Percentiles rank a stretch among this genome's conserved stretches.
Conservation (phyloP, 345 rosid genomes). For the Barbarea vulgaris region DNA sequence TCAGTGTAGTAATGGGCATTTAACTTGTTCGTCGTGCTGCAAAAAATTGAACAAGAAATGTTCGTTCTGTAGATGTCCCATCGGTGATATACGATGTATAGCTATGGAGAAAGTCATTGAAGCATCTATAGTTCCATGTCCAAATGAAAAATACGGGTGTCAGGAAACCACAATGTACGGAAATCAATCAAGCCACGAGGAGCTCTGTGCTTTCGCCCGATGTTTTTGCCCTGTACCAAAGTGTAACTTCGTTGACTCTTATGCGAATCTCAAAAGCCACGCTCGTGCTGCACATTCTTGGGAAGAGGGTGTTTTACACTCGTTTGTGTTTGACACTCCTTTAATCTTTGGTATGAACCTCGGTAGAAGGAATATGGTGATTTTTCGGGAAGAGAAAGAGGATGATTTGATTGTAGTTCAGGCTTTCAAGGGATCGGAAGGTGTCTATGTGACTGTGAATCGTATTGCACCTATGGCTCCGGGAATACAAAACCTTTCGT, state of each 20-base stretch:
- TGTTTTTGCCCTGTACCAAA: slow-evolving; percentile 50
- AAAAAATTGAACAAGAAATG: slow-evolving; percentile 44
- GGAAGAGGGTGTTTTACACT: not conserved
- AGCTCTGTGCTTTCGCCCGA: slow-evolving; percentile 31
- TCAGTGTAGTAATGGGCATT: slow-evolving; percentile 64
- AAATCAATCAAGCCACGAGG: slow-evolving; percentile 44
- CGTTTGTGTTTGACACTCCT: not conserved
- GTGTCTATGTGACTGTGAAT: slow-evolving; percentile 1
- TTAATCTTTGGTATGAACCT: not conserved
- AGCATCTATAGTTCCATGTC: slow-evolving; percentile 45
- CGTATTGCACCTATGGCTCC: slow-evolving; percentile 17
- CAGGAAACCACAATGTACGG: slow-evolving; percentile 17
- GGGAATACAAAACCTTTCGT: not conserved
- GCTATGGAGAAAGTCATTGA: slow-evolving; percentile 53
- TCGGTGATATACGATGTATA: slow-evolving; percentile 52
- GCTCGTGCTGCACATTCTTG: slow-evolving; percentile 37
- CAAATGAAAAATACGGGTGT: slow-evolving; percentile 26
- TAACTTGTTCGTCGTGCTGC: slow-evolving; percentile 55
- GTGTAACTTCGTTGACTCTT: slow-evolving; percentile 46
- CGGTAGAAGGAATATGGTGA: not conserved
- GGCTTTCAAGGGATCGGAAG: slow-evolving; percentile 4
- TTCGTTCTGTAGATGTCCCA: slow-evolving; percentile 42
- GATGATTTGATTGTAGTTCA: slow-evolving; percentile 35
- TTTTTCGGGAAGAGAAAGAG: not conserved
- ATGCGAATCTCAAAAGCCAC: slow-evolving; percentile 39